These are phyloP conservation scores for Trichoderma lentiforme DNA, from an alignment of 2,329 filamentous ascomycete species.

Conservation along the genomic window DNA sequence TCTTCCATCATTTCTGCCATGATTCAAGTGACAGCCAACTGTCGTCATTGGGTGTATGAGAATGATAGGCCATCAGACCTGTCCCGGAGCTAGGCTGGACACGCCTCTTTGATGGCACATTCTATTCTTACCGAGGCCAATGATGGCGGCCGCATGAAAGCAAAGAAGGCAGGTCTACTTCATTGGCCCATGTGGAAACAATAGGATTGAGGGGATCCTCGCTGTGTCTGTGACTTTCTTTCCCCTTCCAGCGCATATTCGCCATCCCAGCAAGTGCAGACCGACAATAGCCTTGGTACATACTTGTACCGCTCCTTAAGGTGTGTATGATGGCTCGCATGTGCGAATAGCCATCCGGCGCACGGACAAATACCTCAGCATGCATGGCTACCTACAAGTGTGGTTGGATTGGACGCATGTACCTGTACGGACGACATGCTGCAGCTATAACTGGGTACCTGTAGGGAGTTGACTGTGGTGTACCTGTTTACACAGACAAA, in stretches of 20 bases:
- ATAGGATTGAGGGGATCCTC: neutral
- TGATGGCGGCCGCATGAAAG: neutral
- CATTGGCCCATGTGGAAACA: neutral
- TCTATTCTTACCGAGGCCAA: neutral
- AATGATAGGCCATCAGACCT: neutral
- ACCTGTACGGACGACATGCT: neutral
- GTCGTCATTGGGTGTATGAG: constrained; percentile 11
- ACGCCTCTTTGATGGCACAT: neutral
- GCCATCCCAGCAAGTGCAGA: neutral
- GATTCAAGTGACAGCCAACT: constrained; percentile 12
- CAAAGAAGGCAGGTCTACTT: neutral
- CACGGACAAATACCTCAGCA: neutral
- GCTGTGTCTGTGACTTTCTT: neutral
- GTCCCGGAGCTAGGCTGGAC: neutral
- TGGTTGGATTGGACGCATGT: constrained; percentile 1
- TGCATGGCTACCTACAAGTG: constrained; percentile 13
- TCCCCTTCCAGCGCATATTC: neutral
- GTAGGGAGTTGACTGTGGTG: neutral
- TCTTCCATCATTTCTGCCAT: constrained; percentile 3
- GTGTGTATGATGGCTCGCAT: neutral
- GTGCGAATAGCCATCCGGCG: neutral
- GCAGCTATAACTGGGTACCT: neutral
- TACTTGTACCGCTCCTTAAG: neutral
- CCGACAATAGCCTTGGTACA: neutral
- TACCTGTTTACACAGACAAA: neutral